phyloP scores from a whole-genome alignment of 2,329 filamentous ascomycete genomes.

The Monilinia fructicola region DNA sequence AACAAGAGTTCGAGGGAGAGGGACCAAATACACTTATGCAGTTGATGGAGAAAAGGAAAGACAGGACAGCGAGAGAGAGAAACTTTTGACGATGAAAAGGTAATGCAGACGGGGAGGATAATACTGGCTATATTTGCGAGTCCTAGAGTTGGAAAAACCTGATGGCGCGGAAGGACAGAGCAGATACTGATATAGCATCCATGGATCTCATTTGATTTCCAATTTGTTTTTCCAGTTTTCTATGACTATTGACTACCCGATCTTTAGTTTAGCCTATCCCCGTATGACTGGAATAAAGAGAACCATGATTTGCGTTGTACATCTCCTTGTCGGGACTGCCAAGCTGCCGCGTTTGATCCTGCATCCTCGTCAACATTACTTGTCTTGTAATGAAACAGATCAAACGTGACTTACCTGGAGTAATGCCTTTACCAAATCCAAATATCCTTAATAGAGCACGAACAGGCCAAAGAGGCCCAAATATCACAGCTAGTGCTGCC shows the following conservation, averaged over 20 bases:
- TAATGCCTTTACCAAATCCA: conserved; percentile 17
- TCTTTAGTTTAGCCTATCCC: neutral
- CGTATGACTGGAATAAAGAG: conserved; percentile 2
- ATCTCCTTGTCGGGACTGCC: conserved; percentile 13
- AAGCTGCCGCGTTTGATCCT: conserved; percentile 13
- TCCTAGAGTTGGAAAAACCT: neutral
- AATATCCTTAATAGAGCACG: conserved; percentile 8
- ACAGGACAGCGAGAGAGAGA: neutral
- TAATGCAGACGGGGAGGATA: no score
- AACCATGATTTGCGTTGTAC: conserved; percentile 19
- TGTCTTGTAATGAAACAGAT: neutral
- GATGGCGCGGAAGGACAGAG: neutral
- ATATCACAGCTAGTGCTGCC: neutral
- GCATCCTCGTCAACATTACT: neutral
- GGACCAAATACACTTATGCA: neutral
- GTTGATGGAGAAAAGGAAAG: neutral
- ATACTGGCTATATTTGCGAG: neutral
- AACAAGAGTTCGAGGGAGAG: neutral
- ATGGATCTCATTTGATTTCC: neutral
- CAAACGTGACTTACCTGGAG: neutral
- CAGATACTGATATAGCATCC: neutral
- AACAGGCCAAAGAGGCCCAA: conserved; percentile 16
- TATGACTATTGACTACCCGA: neutral
- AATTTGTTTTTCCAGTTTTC: neutral
- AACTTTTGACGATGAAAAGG: neutral